Percentiles rank a stretch among this genome's conserved stretches.
Conservation (phyloP, 257 asterid genomes). For the Asclepias syriaca region DNA sequence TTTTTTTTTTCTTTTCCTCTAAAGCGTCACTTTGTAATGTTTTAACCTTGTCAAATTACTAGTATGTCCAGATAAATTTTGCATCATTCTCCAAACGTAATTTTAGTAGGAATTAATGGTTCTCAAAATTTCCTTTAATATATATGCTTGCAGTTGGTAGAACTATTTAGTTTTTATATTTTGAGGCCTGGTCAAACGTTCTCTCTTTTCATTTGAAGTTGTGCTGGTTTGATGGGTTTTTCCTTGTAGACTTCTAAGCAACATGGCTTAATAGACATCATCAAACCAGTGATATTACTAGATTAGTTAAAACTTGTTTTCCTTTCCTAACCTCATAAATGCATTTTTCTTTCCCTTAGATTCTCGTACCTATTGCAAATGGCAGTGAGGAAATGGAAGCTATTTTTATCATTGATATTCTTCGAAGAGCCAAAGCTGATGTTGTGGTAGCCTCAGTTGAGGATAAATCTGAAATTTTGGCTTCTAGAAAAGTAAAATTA, state of each 20-base stretch:
- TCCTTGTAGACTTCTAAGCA: background rate
- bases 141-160: background rate
- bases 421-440: slow-evolving; percentile 80
- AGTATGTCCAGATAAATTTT: background rate
- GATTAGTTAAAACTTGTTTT: background rate
- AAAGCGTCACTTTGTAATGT: background rate
- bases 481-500: slow-evolving; percentile 87
- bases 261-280: background rate
- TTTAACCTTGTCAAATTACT: background rate
- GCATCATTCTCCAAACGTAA: background rate
- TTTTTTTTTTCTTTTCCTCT: background rate
- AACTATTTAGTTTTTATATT: background rate
- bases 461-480: slow-evolving; percentile 63
- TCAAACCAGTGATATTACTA: background rate
- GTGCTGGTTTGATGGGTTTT: background rate
- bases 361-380: slow-evolving; percentile 95
- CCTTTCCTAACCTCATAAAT: background rate
- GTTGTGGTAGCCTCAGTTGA: slow-evolving; percentile 87
- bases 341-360: slow-evolving; percentile 29
- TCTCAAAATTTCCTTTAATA: background rate
- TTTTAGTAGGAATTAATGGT: background rate
- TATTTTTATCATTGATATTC: slow-evolving; percentile 73
- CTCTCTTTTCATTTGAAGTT: background rate
- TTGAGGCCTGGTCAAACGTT: background rate
- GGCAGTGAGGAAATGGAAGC: slow-evolving; percentile 99